phyloP scores from a whole-genome alignment of 2,329 filamentous ascomycete genomes.

The Hortaea werneckii region DNA sequence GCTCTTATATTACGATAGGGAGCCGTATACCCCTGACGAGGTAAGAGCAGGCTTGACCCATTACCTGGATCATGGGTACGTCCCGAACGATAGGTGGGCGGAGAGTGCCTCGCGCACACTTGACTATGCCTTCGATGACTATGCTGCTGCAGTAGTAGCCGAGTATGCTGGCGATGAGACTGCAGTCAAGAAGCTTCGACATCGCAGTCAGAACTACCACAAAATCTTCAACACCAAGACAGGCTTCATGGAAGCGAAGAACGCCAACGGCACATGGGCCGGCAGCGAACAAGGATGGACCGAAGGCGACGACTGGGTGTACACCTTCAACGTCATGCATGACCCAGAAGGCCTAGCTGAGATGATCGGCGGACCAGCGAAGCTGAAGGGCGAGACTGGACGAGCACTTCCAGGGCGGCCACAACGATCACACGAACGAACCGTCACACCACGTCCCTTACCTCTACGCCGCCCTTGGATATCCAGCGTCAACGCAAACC shows the following conservation, averaged over 20 bases:
- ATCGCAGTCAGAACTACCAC: slow-evolving; percentile 33
- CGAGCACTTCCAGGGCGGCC: slow-evolving; percentile 35
- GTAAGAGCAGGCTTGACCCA: slow-evolving; percentile 37
- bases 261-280: slow-evolving; percentile 38
- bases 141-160: slow-evolving; percentile 34
- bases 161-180: slow-evolving; percentile 27
- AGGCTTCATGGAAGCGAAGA: slow-evolving; percentile 39
- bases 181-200: slow-evolving; percentile 23
- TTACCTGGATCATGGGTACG: slow-evolving; percentile 37
- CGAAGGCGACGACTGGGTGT: slow-evolving; percentile 42
- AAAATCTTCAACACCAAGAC: slow-evolving; percentile 35
- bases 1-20: slow-evolving; percentile 38
- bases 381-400: slow-evolving; percentile 35
- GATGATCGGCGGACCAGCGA: slow-evolving; percentile 30
- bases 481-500: slow-evolving; percentile 29
- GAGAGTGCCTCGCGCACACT: slow-evolving; percentile 39
- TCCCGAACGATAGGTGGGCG: slow-evolving; percentile 39
- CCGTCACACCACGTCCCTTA: slow-evolving; percentile 41
- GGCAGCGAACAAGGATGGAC: slow-evolving; percentile 38
- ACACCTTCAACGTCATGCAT: slow-evolving; percentile 41
- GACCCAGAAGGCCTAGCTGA: slow-evolving; percentile 33
- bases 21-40: slow-evolving; percentile 37
- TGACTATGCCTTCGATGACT: slow-evolving; percentile 40
- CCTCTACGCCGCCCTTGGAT: slow-evolving; percentile 35
- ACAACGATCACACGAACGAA: slow-evolving; percentile 41